Evolutionary conservation across 352 stramenopile species (phyloP).

Genomic region (Phytophthora meadii): DNA sequence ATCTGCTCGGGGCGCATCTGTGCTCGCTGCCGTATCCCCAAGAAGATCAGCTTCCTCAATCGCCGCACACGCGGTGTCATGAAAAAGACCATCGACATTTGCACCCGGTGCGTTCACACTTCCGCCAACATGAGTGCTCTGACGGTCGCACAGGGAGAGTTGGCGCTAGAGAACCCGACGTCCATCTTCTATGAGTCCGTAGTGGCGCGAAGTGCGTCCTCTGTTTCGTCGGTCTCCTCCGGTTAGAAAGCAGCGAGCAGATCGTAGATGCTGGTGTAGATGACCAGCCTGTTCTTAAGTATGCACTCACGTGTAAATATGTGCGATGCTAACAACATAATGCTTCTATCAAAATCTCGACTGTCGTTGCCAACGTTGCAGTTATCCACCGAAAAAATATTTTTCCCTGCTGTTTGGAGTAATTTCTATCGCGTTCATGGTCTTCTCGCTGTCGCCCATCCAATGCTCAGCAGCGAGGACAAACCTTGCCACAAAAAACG

Average conservation of each 20-base stretch:
- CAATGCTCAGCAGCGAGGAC: constrained; percentile 7
- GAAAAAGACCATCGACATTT: constrained; percentile 45
- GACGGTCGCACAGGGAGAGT: constrained; percentile 38
- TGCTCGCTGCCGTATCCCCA: constrained; percentile 42
- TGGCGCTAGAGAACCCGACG: constrained; percentile 37
- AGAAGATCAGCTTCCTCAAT: constrained; percentile 44
- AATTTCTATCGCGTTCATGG: constrained; percentile 15
- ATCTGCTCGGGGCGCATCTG: constrained; percentile 41
- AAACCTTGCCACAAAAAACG: constrained; percentile 9
- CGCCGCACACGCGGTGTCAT: constrained; percentile 39
- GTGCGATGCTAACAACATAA: constrained; percentile 10
- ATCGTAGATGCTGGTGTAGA: too few species aligned
- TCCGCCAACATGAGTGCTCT: constrained; percentile 37
- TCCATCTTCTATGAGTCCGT: constrained; percentile 44
- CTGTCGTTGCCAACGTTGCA: too few species aligned
- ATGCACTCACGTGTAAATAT: constrained; percentile 16
- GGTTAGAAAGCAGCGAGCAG: constrained; percentile 2
- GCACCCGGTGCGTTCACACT: constrained; percentile 45
- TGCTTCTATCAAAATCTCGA: constrained; percentile 11
- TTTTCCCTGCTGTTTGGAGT: constrained; percentile 5
- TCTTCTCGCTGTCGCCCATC: not conserved
- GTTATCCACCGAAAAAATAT: not conserved
- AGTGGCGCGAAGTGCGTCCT: constrained; percentile 24
- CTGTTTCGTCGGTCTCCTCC: constrained; percentile 28
- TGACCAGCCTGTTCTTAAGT: constrained; percentile 5